These are phyloP conservation scores for Ceratocystis diversiconidia DNA, from an alignment of 2,329 filamentous ascomycete genomes.

Conservation along the genomic window DNA sequence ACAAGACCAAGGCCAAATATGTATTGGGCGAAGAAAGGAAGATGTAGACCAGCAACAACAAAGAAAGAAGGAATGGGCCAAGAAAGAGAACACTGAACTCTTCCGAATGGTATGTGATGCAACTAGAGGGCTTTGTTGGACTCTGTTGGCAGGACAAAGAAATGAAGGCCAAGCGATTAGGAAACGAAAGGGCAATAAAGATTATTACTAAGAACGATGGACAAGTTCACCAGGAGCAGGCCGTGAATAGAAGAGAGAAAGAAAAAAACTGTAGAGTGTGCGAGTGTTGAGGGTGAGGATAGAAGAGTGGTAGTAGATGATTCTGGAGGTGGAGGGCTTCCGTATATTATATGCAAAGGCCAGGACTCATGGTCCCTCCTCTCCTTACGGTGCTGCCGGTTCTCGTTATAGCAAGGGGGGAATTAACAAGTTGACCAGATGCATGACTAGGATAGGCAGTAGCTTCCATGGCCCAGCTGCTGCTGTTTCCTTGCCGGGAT, in stretches of 20 bases:
- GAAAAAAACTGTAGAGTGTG: slow-evolving; percentile 10
- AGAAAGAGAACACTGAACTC: slow-evolving; percentile 18
- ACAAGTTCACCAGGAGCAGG: slow-evolving; percentile 18
- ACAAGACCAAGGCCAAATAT: slow-evolving; percentile 14
- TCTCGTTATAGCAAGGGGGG: neutral
- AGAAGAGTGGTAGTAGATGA: neutral
- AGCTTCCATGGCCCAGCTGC: neutral
- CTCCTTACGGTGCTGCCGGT: neutral
- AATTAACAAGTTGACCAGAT: neutral
- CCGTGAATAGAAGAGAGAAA: slow-evolving; percentile 14
- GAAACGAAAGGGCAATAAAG: slow-evolving; percentile 17
- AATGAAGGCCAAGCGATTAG: slow-evolving; percentile 8
- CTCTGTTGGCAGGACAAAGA: slow-evolving; percentile 5
- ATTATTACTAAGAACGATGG: slow-evolving; percentile 14
- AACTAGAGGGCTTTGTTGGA: neutral
- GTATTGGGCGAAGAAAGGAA: slow-evolving; percentile 13
- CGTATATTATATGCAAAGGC: slow-evolving; percentile 2
- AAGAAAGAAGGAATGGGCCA: slow-evolving; percentile 11
- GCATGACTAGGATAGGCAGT: too few species aligned
- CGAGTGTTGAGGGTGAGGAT: slow-evolving; percentile 16
- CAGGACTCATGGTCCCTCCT: neutral
- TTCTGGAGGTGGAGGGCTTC: neutral
- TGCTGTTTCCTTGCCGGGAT: neutral
- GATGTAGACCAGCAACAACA: slow-evolving; percentile 6
- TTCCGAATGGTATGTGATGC: slow-evolving; percentile 8